phyloP scores from a whole-genome alignment of 129 eudicot species.

The Flaveria robusta region DNA sequence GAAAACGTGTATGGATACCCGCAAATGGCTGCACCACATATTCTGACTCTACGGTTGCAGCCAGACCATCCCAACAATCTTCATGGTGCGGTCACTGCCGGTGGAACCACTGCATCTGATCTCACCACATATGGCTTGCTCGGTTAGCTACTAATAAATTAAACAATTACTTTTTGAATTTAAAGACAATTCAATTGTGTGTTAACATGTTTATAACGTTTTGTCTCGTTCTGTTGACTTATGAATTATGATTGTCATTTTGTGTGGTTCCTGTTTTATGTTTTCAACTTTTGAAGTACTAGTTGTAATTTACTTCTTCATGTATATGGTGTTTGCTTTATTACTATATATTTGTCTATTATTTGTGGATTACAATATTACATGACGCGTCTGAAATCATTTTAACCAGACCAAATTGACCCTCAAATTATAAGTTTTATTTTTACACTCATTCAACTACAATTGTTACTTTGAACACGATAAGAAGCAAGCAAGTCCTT shows the following conservation, averaged over 20 bases:
- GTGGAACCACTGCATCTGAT: conserved; percentile 46
- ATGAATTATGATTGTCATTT: conserved; percentile 25
- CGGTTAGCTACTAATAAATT: conserved; percentile 36
- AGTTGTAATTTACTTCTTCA: background rate
- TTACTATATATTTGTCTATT: too few relatives aligned
- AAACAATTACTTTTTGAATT: background rate
- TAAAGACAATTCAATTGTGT: conserved; percentile 19
- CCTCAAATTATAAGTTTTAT: too few relatives aligned
- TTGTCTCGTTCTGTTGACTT: conserved; percentile 28
- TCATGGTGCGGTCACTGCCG: conserved; percentile 35
- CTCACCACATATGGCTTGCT: conserved; percentile 75
- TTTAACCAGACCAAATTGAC: too few relatives aligned
- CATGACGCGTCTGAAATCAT: too few relatives aligned
- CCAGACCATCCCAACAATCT: conserved; percentile 48
- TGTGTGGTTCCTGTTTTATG: conserved; percentile 7
- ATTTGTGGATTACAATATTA: too few relatives aligned
- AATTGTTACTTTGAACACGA: too few relatives aligned
- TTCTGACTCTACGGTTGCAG: conserved; percentile 53
- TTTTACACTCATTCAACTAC: too few relatives aligned
- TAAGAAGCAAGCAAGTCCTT: too few relatives aligned
- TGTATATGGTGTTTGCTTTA: conserved; percentile 24
- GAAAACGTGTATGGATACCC: conserved; percentile 54
- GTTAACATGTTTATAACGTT: conserved; percentile 20
- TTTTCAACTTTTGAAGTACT: background rate
- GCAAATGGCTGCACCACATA: conserved; percentile 34